Evolutionary conservation across 108 stramenopile genomes (phyloP).

Genomic region (Nannochloropsis gaditana): DNA sequence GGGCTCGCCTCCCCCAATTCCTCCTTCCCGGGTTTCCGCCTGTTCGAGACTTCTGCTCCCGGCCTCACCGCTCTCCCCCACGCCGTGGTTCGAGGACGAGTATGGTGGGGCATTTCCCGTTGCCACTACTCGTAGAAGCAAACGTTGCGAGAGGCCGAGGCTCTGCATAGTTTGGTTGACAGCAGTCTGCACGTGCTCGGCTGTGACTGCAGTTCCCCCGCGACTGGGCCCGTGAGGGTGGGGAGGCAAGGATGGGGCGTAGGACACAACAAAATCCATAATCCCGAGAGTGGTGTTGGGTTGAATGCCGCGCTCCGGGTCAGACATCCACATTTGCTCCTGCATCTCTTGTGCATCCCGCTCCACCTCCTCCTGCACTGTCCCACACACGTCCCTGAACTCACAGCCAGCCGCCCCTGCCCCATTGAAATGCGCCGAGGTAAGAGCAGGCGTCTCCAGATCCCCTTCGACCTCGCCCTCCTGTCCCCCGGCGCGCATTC

Average conservation of each 20-base stretch:
- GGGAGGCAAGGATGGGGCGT: neutral
- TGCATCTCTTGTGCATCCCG: neutral
- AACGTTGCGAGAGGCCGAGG: neutral
- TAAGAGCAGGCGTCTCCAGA: neutral
- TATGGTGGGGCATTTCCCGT: neutral
- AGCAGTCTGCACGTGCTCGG: neutral
- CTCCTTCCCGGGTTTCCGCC: neutral
- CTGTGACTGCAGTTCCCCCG: neutral
- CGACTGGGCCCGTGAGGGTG: neutral
- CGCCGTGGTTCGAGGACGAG: neutral
- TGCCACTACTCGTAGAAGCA: neutral
- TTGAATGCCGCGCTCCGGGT: slow-evolving; percentile 14
- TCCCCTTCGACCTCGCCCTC: no score
- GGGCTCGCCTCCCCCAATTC: neutral
- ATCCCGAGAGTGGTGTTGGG: neutral
- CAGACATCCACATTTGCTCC: slow-evolving; percentile 14
- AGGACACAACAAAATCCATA: neutral
- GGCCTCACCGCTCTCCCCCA: neutral
- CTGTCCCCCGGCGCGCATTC: neutral
- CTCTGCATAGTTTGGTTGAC: neutral
- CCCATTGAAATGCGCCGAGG: neutral
- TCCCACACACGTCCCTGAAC: neutral
- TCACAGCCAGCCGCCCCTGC: neutral
- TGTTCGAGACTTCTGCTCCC: neutral
- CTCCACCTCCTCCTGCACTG: neutral